Percentiles rank a stretch among this genome's conserved stretches.
Conservation (phyloP, 225 moss, liverwort and hornwort species). For the Bryoerythrophyllum caledonicum region DNA sequence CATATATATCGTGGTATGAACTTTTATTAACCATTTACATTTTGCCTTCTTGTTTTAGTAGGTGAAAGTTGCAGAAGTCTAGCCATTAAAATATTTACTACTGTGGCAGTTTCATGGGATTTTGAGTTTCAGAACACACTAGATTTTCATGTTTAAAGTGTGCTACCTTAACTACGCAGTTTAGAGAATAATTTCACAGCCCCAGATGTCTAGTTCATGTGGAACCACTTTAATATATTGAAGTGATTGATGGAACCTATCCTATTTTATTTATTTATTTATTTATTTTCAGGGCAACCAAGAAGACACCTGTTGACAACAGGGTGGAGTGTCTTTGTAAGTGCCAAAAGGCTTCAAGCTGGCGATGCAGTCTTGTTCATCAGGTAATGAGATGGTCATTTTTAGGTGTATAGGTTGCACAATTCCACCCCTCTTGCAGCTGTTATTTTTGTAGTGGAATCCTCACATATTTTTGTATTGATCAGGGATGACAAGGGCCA, state of each 20-base stretch:
- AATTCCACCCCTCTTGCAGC: not conserved
- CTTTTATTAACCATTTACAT: not conserved
- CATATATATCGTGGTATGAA: conserved; percentile 44
- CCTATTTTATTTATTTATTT: not conserved
- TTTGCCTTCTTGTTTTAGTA: not conserved
- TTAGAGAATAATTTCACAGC: no score
- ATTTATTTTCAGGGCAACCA: conserved; percentile 50
- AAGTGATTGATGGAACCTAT: not conserved
- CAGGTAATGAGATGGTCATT: conserved; percentile 36
- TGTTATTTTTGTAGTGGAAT: not conserved
- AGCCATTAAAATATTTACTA: no score
- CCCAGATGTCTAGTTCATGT: not conserved
- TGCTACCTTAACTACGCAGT: no score
- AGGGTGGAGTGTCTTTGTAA: conserved; percentile 60
- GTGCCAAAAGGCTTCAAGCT: conserved; percentile 65
- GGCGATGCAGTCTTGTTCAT: conserved; percentile 63
- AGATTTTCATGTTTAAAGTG: no score
- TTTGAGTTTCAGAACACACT: no score
- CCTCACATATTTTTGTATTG: not conserved
- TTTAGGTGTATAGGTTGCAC: not conserved
- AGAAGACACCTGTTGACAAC: conserved; percentile 57
- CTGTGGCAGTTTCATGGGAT: no score
- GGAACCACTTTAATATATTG: not conserved
- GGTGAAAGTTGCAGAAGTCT: not conserved
- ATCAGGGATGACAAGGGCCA: conserved; percentile 88